These are phyloP conservation scores for Arthroderma sp. DNA, from an alignment of 2,329 filamentous ascomycete genomes.

Conservation along the genomic window DNA sequence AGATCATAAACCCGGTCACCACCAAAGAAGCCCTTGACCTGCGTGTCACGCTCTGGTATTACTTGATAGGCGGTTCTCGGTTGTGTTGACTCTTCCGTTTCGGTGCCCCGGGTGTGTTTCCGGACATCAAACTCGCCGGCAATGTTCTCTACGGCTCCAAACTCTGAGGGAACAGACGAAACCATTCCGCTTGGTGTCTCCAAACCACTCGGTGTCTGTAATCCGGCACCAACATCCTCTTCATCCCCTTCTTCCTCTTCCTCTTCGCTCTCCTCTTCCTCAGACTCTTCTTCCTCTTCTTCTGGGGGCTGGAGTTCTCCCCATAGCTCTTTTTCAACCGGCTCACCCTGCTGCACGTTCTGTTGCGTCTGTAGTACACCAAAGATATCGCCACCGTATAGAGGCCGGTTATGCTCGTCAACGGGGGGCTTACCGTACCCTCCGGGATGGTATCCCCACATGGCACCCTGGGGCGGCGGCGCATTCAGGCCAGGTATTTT, in stretches of 20 bases:
- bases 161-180: constrained; percentile 70
- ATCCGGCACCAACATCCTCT: constrained; percentile 49
- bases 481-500: constrained; percentile 92
- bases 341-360: constrained; percentile 55
- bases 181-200: constrained; percentile 72
- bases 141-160: constrained; percentile 60
- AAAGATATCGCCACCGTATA: constrained; percentile 92
- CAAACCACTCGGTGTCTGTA: constrained; percentile 61
- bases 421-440: constrained; percentile 93
- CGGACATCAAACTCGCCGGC: constrained; percentile 82
- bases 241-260: constrained; percentile 53
- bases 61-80: constrained; percentile 78
- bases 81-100: constrained; percentile 66
- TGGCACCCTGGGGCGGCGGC: constrained; percentile 72
- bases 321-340: constrained; percentile 79
- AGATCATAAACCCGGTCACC: constrained; percentile 90
- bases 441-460: constrained; percentile 91
- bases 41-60: constrained; percentile 74
- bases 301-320: constrained; percentile 75
- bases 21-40: constrained; percentile 87
- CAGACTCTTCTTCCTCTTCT: constrained; percentile 54
- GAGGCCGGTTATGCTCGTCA: constrained; percentile 79
- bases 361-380: constrained; percentile 56
- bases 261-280: constrained; percentile 59
- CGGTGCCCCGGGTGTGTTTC: constrained; percentile 70